Evolutionary conservation across 202 grass and related monocot genomes (phyloP).

Genomic region (Brachypodium distachyon): DNA sequence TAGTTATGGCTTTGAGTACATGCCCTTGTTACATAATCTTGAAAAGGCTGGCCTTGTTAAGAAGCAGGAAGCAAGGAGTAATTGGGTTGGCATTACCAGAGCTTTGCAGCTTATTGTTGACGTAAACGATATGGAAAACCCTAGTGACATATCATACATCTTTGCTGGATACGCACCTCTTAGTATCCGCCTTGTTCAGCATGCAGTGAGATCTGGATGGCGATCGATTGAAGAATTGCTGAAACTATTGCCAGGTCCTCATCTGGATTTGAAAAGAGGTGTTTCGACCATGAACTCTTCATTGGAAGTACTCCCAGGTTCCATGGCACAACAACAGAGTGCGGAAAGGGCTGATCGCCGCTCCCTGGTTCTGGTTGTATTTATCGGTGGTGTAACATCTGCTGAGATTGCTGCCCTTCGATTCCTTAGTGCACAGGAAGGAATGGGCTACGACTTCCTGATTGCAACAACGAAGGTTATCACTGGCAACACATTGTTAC

Average conservation of each 20-base stretch:
- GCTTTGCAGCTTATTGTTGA: slow-evolving; percentile 82
- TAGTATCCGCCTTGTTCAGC: slow-evolving; percentile 86
- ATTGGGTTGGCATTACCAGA: slow-evolving; percentile 66
- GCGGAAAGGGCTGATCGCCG: slow-evolving; percentile 48
- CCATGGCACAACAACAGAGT: background rate
- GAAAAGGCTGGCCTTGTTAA: slow-evolving; percentile 80
- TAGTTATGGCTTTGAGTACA: slow-evolving; percentile 95
- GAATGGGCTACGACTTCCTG: slow-evolving; percentile 84
- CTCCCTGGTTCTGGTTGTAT: slow-evolving; percentile 73
- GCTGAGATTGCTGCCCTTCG: slow-evolving; percentile 86
- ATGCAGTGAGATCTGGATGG: slow-evolving; percentile 94
- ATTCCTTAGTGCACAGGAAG: slow-evolving; percentile 92
- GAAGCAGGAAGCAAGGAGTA: slow-evolving; percentile 75
- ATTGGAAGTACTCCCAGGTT: background rate
- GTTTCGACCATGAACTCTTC: slow-evolving; percentile 6
- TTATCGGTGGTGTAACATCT: slow-evolving; percentile 79
- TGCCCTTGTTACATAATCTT: slow-evolving; percentile 73
- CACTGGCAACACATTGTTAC: slow-evolving; percentile 70
- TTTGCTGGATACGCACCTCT: slow-evolving; percentile 99
- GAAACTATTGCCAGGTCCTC: slow-evolving; percentile 75
- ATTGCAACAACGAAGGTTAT: slow-evolving; percentile 76
- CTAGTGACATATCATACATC: slow-evolving; percentile 84
- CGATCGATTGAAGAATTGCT: slow-evolving; percentile 79
- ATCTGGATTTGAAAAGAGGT: slow-evolving; percentile 76
- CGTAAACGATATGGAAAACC: slow-evolving; percentile 63